Evolutionary conservation across 192 early-diverging fungal genomes (phyloP), one percentile per base, ranked within the genome.

Genomic region (Backusella australiensis): DNA sequence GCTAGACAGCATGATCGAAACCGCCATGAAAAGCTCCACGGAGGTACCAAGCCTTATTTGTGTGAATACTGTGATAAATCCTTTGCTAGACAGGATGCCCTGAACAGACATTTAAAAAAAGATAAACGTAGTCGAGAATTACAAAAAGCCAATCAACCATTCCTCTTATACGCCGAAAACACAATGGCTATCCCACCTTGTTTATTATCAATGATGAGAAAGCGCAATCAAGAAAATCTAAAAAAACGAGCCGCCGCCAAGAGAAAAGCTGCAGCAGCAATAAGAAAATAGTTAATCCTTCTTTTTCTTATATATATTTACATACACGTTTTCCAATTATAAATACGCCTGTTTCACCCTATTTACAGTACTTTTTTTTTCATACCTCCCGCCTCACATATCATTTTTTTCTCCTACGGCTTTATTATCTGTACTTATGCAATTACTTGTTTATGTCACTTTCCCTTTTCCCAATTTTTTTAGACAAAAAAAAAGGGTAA

Each of bases 1-100:
- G 90, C 94, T 0, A 87, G 95, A 14, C 89, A 93, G 75, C 94
- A 97, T 75, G 95, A 97, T 75, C 86, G 95, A 23, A 97, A 95
- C 78, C 89, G 95, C 34, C 92, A 93, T 72, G 87, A 89, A 77
- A 92, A 92, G 78, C 83, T 93, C n/a, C 93, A 94, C 67, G 87
- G 89, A 5, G 93, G 93, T 42, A 87, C 90, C 75, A 89, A 89
- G 81, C 93, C 93, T 1, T 91, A 89, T 78, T 85, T 84, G 42
- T 94, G 93, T 63, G 77, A 81, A 4, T 87, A 87, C 77, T 94
- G 93, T 73, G 84, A 87, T 12, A 90, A 92, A 19, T 81, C 85
- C 74, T 94, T 94, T 88, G 92, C 92, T 34, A 87, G 93, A 2
- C 86, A 91, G 32, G 93, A 94, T 81, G 93, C 93, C 12, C 77